phyloP scores from a whole-genome alignment of 2,329 filamentous ascomycete species.

The Diplocarpon mali region DNA sequence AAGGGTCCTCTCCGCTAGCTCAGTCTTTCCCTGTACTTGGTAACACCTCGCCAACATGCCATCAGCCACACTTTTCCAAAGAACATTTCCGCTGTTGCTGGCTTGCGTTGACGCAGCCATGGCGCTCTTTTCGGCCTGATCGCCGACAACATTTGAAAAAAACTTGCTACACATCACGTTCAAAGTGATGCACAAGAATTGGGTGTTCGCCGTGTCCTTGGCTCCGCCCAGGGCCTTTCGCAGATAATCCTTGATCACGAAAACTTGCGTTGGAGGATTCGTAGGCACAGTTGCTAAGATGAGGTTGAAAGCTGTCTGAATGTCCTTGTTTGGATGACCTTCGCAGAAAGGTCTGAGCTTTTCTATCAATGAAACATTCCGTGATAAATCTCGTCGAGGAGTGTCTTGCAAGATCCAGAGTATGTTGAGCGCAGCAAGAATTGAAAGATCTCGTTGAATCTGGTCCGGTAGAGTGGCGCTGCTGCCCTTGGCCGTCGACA shows the following conservation, averaged over 20 bases:
- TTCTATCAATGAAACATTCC: slow-evolving; percentile 50
- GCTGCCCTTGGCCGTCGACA: slow-evolving; percentile 31
- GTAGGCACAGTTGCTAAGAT: slow-evolving; percentile 57
- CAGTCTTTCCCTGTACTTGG: slow-evolving; percentile 56
- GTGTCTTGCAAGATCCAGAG: slow-evolving; percentile 63
- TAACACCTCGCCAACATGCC: slow-evolving; percentile 67
- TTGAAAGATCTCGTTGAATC: slow-evolving; percentile 49
- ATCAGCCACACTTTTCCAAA: slow-evolving; percentile 74
- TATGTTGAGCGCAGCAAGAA: slow-evolving; percentile 57
- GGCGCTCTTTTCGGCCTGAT: slow-evolving; percentile 68
- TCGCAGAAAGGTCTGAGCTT: slow-evolving; percentile 56
- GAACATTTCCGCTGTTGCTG: slow-evolving; percentile 54
- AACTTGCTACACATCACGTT: slow-evolving; percentile 77
- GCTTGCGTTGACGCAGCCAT: slow-evolving; percentile 58
- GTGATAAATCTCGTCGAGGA: slow-evolving; percentile 42
- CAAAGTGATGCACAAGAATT: slow-evolving; percentile 72
- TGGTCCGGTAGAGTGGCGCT: slow-evolving; percentile 33
- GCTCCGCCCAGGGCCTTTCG: slow-evolving; percentile 61
- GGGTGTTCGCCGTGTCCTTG: slow-evolving; percentile 59
- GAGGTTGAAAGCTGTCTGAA: slow-evolving; percentile 68
- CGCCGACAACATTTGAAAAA: slow-evolving; percentile 47
- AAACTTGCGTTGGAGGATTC: slow-evolving; percentile 53
- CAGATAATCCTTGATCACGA: slow-evolving; percentile 69
- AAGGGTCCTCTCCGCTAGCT: slow-evolving; percentile 36
- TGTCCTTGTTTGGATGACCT: slow-evolving; percentile 60